Evolutionary conservation across 2,329 filamentous ascomycete species (phyloP).

Genomic region (Cucurbitaria berberidis): DNA sequence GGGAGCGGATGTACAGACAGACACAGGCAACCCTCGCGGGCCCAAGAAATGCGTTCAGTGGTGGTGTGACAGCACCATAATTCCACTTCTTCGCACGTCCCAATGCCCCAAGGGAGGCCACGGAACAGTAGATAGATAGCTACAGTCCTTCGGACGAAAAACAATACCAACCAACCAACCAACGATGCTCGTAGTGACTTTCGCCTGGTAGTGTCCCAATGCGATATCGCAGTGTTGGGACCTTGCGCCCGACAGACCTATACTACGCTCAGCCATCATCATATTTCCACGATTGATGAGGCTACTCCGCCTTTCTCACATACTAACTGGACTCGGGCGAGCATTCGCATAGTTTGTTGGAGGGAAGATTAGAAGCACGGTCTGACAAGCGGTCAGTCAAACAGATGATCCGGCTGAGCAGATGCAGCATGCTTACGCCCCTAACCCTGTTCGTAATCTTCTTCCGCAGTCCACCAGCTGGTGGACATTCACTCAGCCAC

Average conservation of each 20-base stretch:
- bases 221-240: not conserved
- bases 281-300: not conserved
- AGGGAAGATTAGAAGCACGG: not conserved
- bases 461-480: not conserved
- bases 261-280: slow-evolving; percentile 1
- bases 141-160: too few species aligned
- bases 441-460: not conserved
- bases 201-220: not conserved
- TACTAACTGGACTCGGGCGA: not conserved
- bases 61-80: too few species aligned
- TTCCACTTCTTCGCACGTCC: too few species aligned
- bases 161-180: too few species aligned
- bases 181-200: too few species aligned
- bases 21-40: too few species aligned
- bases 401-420: not conserved
- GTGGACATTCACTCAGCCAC: not conserved
- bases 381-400: not conserved
- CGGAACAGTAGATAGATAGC: too few species aligned
- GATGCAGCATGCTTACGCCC: not conserved
- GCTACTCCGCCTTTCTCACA: slow-evolving; percentile 2
- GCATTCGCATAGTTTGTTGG: not conserved
- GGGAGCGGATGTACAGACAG: too few species aligned
- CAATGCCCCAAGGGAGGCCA: too few species aligned
- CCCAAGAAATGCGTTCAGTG: too few species aligned
- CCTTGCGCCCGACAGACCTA: not conserved